A percentile compares a stretch with the other conserved stretches of the same genome.
Evolutionary conservation across 2,329 filamentous ascomycete species (phyloP).

Genomic region (Coniella lustricola): DNA sequence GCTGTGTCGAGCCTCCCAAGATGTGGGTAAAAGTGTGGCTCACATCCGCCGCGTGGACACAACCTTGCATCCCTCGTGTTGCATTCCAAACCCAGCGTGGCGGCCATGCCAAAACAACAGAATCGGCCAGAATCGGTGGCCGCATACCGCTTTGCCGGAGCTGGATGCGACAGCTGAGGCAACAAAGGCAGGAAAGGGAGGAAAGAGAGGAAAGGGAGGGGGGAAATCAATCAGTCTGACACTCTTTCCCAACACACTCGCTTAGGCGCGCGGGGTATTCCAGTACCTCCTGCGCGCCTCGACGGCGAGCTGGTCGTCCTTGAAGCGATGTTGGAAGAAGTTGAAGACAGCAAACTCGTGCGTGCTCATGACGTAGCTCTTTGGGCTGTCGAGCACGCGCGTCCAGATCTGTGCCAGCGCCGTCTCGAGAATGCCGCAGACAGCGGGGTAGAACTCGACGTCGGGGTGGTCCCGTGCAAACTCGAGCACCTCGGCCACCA

Average conservation of each 20-base stretch:
- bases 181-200: background rate
- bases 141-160: too few relatives aligned
- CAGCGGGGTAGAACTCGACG: constrained; percentile 53
- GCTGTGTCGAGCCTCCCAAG: background rate
- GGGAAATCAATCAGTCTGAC: too few relatives aligned
- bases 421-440: constrained; percentile 58
- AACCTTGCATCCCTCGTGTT: background rate
- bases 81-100: too few relatives aligned
- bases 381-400: constrained; percentile 56
- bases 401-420: constrained; percentile 60
- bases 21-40: background rate
- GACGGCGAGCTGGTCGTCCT: constrained; percentile 41
- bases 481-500: constrained; percentile 62
- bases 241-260: background rate
- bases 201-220: too few relatives aligned
- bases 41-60: too few relatives aligned
- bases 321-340: constrained; percentile 66
- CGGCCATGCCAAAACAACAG: too few relatives aligned
- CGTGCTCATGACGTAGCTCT: constrained; percentile 64
- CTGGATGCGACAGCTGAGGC: too few relatives aligned
- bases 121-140: too few relatives aligned
- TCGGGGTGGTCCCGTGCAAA: constrained; percentile 68
- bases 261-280: constrained; percentile 36
- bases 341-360: constrained; percentile 86
- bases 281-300: constrained; percentile 46